Base-by-base conservation (phyloP, 129 eudicot genomes). In the Pulicaria dysenterica region DNA sequence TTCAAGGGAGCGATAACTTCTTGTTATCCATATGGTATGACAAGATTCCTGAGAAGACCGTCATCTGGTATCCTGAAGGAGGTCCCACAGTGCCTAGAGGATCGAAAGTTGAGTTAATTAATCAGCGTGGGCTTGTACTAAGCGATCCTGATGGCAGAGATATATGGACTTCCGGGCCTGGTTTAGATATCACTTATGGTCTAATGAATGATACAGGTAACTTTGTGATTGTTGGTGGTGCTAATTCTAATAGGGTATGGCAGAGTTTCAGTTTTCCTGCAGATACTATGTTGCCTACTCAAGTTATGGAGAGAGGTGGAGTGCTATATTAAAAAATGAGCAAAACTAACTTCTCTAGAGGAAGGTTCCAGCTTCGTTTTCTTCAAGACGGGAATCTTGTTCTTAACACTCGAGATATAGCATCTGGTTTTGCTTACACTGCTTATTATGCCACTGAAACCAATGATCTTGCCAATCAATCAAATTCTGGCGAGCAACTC, bases 281-380 rank as follows among this genome's bases (percentile, higher is more conserved):
- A 2, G 84, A 83, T 41, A 86, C 88, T 2, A 9, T 86, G 4
- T 50, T 86, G 69, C 86, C 86, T 4, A 11, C 74, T 5, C 92
- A 87, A 45, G 40, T 57, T 4, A 11, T 87, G 49, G 9, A 14
- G 12, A 38, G 3, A 36, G 78, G 71, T 1, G 72, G 64, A 3
- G 49, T 0, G 40, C 42, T 88, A 6, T 3, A 42, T 8, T 67
- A 90, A 3, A 72, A 72, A 19, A 40, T 2, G 1, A 64, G 78
- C 6, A 48, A 62, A 9, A 55, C 66, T 2, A 85, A 85, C 67
- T 77, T 55, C 73, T 65, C 88, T 2, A 11, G 75, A 1, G 90
- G 94, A 38, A 77, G 81, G 58, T 84, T 87, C 67, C 58, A 38
- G 43, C 4, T 83, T 11, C 63, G 63, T 15, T 0, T 88, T 46